Percentiles rank a stretch among this genome's conserved stretches.
Evolutionary conservation across 805 yeast species (phyloP).

Genomic region (Ogataea angusta): DNA sequence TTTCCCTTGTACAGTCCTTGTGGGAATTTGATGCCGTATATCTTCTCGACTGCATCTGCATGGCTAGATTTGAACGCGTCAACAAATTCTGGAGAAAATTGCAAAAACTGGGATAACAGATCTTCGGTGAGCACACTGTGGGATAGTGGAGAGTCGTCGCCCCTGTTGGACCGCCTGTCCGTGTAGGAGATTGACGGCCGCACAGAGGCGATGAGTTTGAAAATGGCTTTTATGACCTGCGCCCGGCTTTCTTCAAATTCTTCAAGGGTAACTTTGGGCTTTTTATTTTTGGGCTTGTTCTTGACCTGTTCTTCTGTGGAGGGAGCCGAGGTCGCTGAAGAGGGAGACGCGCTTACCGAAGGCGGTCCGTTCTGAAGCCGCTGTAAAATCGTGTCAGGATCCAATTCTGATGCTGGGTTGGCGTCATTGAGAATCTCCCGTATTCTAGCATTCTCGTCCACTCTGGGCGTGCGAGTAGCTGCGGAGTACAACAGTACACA

Average conservation of each 20-base stretch:
- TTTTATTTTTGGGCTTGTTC: slow-evolving; percentile 1
- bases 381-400: slow-evolving; percentile 12
- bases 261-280: slow-evolving; percentile 6
- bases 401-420: slow-evolving; percentile 10
- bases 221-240: slow-evolving; percentile 21
- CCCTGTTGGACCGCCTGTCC: slow-evolving; percentile 11
- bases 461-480: not conserved
- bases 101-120: slow-evolving; percentile 30
- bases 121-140: slow-evolving; percentile 14
- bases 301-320: not conserved
- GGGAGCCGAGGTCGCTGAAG: not conserved
- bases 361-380: slow-evolving; percentile 9
- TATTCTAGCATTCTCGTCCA: slow-evolving; percentile 8
- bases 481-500: slow-evolving; percentile 4
- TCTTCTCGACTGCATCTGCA: slow-evolving; percentile 35
- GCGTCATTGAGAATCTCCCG: slow-evolving; percentile 7
- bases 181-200: slow-evolving; percentile 15
- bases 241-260: slow-evolving; percentile 16
- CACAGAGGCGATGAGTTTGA: slow-evolving; percentile 19
- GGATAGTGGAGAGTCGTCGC: slow-evolving; percentile 14
- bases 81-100: slow-evolving; percentile 41
- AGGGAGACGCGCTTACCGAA: not conserved
- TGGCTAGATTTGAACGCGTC: slow-evolving; percentile 44
- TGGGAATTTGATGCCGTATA: slow-evolving; percentile 35
- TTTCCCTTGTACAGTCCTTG: slow-evolving; percentile 42